Percentiles rank a stretch among this genome's conserved stretches.
Conservation (phyloP, 805 yeast species). For the Wickerhamomyces hampshirensis region DNA sequence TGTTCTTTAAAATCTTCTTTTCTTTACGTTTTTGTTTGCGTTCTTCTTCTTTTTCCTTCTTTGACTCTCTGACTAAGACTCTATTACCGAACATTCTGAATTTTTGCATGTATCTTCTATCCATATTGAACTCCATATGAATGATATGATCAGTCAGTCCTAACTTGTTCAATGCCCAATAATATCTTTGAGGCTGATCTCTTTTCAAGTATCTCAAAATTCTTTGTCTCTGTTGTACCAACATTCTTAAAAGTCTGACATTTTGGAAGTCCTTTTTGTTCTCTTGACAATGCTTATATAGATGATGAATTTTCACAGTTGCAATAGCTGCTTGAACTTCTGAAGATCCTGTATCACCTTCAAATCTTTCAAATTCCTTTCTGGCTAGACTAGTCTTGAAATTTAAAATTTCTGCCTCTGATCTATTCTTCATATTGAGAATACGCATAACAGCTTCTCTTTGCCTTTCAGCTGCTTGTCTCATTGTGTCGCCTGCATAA, state of each 20-base stretch:
- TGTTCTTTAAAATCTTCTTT: conserved; percentile 33
- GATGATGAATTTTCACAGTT: conserved; percentile 74
- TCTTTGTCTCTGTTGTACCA: conserved; percentile 87
- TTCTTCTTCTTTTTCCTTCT: conserved; percentile 41
- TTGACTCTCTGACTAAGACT: conserved; percentile 52
- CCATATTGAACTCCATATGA: conserved; percentile 76
- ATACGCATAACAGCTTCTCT: conserved; percentile 69
- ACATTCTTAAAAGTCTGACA: conserved; percentile 67
- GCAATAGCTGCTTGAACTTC: conserved; percentile 94
- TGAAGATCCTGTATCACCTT: conserved; percentile 91
- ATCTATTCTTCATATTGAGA: conserved; percentile 67
- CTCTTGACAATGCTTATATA: conserved; percentile 67
- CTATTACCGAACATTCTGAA: conserved; percentile 76
- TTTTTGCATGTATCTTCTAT: conserved; percentile 71
- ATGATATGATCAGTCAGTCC: conserved; percentile 83
- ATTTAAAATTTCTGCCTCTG: conserved; percentile 50
- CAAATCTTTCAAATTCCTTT: conserved; percentile 73
- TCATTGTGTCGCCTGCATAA: conserved; percentile 19
- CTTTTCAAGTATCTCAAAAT: conserved; percentile 77
- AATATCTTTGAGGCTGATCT: conserved; percentile 76
- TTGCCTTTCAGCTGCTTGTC: conserved; percentile 48
- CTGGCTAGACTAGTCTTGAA: conserved; percentile 62
- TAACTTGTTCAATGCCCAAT: conserved; percentile 77
- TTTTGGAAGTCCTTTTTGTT: conserved; percentile 70
- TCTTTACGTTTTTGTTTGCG: conserved; percentile 44